Evolutionary conservation across 768 basidiomycete species (phyloP), one percentile per base, ranked within the genome.

Genomic region (Rhizopogon vesiculosus): DNA sequence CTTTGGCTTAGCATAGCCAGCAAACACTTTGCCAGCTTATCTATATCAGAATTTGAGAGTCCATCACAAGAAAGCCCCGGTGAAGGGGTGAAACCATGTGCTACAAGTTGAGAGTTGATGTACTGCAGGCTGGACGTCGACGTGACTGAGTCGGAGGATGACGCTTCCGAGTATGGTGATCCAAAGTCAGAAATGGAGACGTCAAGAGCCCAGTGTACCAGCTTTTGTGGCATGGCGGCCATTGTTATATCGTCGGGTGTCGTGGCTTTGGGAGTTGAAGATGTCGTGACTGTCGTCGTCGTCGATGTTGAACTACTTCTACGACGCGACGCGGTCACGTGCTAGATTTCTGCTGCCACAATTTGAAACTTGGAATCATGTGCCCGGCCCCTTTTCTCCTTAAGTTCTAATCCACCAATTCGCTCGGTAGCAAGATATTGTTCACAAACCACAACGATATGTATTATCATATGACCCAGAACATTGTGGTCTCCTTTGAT

Each of bases 31-130:
- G 86, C 79, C 22, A 85, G 70, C 22, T 72, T 72, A 18, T 87
- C 84, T 16, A 78, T 74, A 35, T 87, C 78, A 3, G 76, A 66
- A 46, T 76, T 76, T 0, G 81, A 76, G 12, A 87, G 69, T 0
- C 87, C 86, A 0, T 89, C 87, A 39, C 93, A 72, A 12, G 76
- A 82, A 18, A 93, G 69, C 0, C 91, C 91, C 0, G 85, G 83
- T 1, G 77, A 64, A 9, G 80, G 64, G 1, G 79, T 71, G 61
- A 89, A 93, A 7, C 92, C 92, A 72, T 93, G 91, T 2, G 91
- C 86, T 46, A 90, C 70, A 6, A 94, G 80, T 61, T 94, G 92
- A 18, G 86, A 75, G 64, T 92, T 93, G 64, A 93, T 78, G 64
- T 89, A 92, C 55, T 91, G 85, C 25, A 91, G 67, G 56, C 80